These are phyloP conservation scores for Mortierella alpina DNA, from an alignment of 192 early-diverging fungal species.

Conservation along the genomic window DNA sequence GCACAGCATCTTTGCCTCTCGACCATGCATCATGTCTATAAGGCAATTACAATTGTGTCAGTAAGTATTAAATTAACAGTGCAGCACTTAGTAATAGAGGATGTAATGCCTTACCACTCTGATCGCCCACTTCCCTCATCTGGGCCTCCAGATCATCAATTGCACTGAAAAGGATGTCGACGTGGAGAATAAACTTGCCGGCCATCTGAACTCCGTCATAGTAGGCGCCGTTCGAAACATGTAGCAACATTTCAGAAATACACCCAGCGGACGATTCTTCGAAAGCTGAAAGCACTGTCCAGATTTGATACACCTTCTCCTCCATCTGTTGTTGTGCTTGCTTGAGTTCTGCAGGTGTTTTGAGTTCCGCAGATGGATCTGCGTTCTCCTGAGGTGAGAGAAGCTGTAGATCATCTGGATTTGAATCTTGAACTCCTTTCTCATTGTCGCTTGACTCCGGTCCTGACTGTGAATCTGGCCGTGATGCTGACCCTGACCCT, in stretches of 20 bases:
- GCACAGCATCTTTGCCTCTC: constrained; percentile 95
- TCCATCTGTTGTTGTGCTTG: constrained; percentile 77
- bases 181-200: constrained; percentile 88
- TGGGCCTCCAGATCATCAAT: constrained; percentile 88
- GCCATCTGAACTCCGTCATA: constrained; percentile 86
- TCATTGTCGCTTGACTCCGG: neutral
- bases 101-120: constrained; percentile 42
- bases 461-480: neutral
- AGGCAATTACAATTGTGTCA: neutral
- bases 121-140: constrained; percentile 74
- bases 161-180: constrained; percentile 90
- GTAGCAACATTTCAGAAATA: constrained; percentile 94
- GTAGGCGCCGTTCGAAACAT: constrained; percentile 87
- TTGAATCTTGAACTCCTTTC: constrained; percentile 3
- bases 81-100: neutral
- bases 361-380: constrained; percentile 8
- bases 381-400: constrained; percentile 5
- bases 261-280: constrained; percentile 97
- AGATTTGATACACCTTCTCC: constrained; percentile 90
- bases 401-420: neutral
- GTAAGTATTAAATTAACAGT: neutral
- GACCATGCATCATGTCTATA: constrained; percentile 73
- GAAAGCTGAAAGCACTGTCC: constrained; percentile 92
- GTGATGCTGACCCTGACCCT: neutral
- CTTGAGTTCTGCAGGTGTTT: constrained; percentile 59